phyloP scores from a whole-genome alignment of 208 protist genomes.

The Vickermania spadyakhi region DNA sequence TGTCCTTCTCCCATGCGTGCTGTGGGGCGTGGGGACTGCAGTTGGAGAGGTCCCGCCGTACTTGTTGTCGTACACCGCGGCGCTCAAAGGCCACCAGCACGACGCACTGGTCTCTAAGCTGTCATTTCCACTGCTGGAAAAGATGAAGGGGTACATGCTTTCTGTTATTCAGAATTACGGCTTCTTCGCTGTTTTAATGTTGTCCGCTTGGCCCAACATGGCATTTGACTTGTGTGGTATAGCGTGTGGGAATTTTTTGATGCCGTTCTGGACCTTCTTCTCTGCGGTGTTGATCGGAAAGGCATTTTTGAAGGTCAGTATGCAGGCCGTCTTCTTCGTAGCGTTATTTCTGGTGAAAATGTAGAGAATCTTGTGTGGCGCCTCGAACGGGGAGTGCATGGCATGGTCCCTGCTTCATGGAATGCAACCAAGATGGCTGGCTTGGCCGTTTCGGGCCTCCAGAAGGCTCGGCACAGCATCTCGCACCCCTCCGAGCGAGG shows the following conservation, averaged over 20 bases:
- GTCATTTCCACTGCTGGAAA: conserved; percentile 48
- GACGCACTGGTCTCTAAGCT: conserved; percentile 29
- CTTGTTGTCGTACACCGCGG: conserved; percentile 87
- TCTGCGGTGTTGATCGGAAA: conserved; percentile 94
- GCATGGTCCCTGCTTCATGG: conserved; percentile 10
- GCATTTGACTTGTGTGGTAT: conserved; percentile 96
- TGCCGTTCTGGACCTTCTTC: conserved; percentile 97
- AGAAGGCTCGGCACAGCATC: background rate
- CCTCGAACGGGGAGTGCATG: conserved; percentile 13
- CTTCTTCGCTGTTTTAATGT: conserved; percentile 91
- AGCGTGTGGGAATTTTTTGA: conserved; percentile 93
- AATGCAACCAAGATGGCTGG: background rate
- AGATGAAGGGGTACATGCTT: conserved; percentile 75
- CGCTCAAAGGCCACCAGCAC: conserved; percentile 38
- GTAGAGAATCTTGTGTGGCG: conserved; percentile 48
- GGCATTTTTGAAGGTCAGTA: conserved; percentile 85
- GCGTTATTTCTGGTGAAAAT: conserved; percentile 77
- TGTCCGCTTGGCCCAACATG: conserved; percentile 95
- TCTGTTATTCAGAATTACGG: conserved; percentile 77
- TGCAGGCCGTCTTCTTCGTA: conserved; percentile 87
- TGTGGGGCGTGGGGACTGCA: conserved; percentile 94
- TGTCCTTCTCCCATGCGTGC: conserved; percentile 71
- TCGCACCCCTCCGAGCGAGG: background rate
- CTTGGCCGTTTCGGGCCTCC: background rate
- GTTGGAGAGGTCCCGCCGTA: conserved; percentile 97